These are phyloP conservation scores for Prunus dulcis DNA, from an alignment of 306 rosid genomes.

Conservation along the genomic window DNA sequence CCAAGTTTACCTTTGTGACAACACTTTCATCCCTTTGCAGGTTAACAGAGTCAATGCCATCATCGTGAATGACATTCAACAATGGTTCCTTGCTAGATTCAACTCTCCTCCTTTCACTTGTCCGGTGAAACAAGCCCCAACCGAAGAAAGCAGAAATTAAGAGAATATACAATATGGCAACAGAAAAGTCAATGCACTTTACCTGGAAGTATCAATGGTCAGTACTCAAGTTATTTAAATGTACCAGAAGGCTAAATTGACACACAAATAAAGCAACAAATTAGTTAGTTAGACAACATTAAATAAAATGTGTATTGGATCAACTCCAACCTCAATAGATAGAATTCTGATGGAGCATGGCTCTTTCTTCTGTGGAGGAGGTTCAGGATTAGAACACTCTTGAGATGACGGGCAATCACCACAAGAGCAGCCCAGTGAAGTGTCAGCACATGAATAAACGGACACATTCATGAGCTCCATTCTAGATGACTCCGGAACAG, in stretches of 20 bases:
- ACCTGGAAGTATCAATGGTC: conserved; percentile 48
- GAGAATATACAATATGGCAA: conserved; percentile 56
- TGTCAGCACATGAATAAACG: conserved; percentile 75
- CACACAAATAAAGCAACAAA: not conserved
- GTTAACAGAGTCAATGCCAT: conserved; percentile 35
- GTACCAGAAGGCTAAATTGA: conserved; percentile 16
- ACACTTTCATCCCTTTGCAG: conserved; percentile 42
- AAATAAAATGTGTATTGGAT: conserved; percentile 15
- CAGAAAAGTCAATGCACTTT: conserved; percentile 72
- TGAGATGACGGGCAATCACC: conserved; percentile 95
- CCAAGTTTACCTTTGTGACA: conserved; percentile 43
- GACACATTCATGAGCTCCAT: conserved; percentile 83
- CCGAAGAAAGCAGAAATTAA: conserved; percentile 66
- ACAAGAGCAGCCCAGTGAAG: conserved; percentile 94
- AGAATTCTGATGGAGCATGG: conserved; percentile 69
- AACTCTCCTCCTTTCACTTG: conserved; percentile 46
- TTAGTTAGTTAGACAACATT: not conserved
- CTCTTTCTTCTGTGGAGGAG: conserved; percentile 61
- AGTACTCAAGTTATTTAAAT: conserved; percentile 23
- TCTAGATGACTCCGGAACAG: conserved; percentile 44
- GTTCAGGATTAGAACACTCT: conserved; percentile 59
- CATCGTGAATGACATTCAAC: conserved; percentile 45
- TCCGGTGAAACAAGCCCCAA: conserved; percentile 60
- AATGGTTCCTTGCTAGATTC: conserved; percentile 56
- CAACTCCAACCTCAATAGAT: conserved; percentile 59